These are phyloP conservation scores for Priceomyces fermenticarens DNA, from an alignment of 805 yeast species.

Conservation along the genomic window DNA sequence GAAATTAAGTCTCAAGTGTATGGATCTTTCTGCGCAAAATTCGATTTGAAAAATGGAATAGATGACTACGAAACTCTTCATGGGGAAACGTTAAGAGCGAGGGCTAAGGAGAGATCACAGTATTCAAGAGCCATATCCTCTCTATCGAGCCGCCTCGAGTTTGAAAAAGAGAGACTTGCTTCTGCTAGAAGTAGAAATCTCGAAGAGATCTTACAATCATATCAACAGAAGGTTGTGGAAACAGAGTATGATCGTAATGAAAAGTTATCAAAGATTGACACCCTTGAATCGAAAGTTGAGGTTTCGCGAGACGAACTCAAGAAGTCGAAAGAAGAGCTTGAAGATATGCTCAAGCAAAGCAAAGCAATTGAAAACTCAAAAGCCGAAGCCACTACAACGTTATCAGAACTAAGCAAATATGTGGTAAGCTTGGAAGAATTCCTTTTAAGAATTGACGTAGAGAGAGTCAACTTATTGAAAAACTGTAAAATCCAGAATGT, in stretches of 20 bases:
- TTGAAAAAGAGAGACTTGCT: conserved; percentile 58
- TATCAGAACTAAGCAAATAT: conserved; percentile 27
- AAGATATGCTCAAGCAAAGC: conserved; percentile 22
- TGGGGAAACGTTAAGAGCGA: conserved; percentile 54
- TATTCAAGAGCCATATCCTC: conserved; percentile 59
- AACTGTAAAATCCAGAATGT: conserved; percentile 74
- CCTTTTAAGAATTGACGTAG: conserved; percentile 50
- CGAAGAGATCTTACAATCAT: conserved; percentile 31
- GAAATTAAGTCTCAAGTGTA: conserved; percentile 46
- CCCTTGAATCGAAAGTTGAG: conserved; percentile 26
- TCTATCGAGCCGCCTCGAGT: conserved; percentile 56
- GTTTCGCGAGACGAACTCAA: conserved; percentile 18
- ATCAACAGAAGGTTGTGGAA: conserved; percentile 29
- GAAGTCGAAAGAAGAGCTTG: conserved; percentile 7
- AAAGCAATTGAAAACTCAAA: conserved; percentile 30
- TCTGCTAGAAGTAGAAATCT: conserved; percentile 50
- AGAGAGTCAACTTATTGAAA: conserved; percentile 57
- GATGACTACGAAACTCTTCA: conserved; percentile 69
- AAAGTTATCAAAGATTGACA: conserved; percentile 19
- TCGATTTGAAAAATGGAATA: conserved; percentile 52
- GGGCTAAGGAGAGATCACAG: conserved; percentile 59
- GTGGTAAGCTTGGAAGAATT: conserved; percentile 48
- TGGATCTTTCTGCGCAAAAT: conserved; percentile 49
- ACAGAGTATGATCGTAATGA: conserved; percentile 32
- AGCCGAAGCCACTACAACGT: conserved; percentile 35